Base-by-base conservation (phyloP, 257 asterid genomes). In the Solanum tarijense region DNA sequence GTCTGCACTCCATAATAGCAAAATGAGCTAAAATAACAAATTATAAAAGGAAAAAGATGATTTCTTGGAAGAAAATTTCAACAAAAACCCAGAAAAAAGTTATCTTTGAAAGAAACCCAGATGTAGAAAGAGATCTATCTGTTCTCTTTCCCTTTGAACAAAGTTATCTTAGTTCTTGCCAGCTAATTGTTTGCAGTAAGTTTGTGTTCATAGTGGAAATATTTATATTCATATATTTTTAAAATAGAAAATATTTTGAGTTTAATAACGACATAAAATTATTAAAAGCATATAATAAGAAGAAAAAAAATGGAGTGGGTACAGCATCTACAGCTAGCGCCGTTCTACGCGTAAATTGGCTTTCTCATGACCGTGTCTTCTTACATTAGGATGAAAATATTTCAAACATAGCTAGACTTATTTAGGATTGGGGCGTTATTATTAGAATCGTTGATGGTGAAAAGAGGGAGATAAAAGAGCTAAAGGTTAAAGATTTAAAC, bases 1-100 rank as follows among this genome's bases (percentile, higher is more conserved):
- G 89, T 82, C 38, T 86, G 73, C 85, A 87, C 71, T 83, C 91
- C 97, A 93, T 92, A 32, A 39, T 89, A 34, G 38, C 21, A 73
- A 38, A 23, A 46, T 46, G 69, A 82, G 85, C 66, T 39, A 16
- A 58, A 86, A 23, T 2, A 6, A 4, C 16, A 31, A n/a, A 62
- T 6, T 9, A 72, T 32, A 18, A 32, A 69, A 32, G 78, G 10
- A 18, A 41, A 78, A 78, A 78, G 36, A 13, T 78, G 12, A 39
- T 12, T 76, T 76, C 34, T 76, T 76, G 34, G 34, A n/a, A 76
- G 34, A 39, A 75, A n/a, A 13, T 75, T 38, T 36, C 46, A 11
- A 76, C 35, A 39, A 78, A 78, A 16, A 23, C 12, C 62, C 58
- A 75, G 83, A n/a, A 43, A 27, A 74, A 74, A 21, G 5, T 9